Percentiles rank a stretch among this genome's conserved stretches.
phyloP scores from a whole-genome alignment of 768 basidiomycete genomes.

The Gymnopilus dilepis region DNA sequence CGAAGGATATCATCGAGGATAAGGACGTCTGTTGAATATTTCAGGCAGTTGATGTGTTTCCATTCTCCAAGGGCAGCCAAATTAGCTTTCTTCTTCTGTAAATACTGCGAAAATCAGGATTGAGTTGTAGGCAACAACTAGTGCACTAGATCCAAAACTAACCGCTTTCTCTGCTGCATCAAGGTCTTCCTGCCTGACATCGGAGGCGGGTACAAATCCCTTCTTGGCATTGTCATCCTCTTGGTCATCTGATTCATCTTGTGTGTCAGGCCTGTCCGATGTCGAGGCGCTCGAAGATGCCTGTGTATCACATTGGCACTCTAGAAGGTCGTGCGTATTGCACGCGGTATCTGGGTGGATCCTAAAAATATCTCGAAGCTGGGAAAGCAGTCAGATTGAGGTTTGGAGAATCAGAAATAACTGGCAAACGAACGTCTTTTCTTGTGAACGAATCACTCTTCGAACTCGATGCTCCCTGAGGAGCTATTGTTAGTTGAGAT shows the following conservation, averaged over 20 bases:
- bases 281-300: constrained; percentile 12
- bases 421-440: constrained; percentile 68
- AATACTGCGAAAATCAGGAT: constrained; percentile 47
- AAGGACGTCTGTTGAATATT: constrained; percentile 44
- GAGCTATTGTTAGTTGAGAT: constrained; percentile 8
- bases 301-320: constrained; percentile 67
- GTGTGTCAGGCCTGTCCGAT: background rate
- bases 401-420: background rate
- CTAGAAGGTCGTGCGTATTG: constrained; percentile 92
- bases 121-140: constrained; percentile 10
- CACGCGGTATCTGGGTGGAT: constrained; percentile 78
- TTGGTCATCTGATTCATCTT: constrained; percentile 19
- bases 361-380: constrained; percentile 95
- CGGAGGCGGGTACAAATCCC: constrained; percentile 72
- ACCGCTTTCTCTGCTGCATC: constrained; percentile 61
- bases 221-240: constrained; percentile 32
- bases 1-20: constrained; percentile 73
- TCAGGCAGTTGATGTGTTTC: constrained; percentile 83
- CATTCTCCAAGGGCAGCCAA: constrained; percentile 80
- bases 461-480: constrained; percentile 45
- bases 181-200: constrained; percentile 51
- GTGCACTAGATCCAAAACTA: constrained; percentile 22
- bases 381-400: constrained; percentile 13
- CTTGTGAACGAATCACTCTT: constrained; percentile 87
- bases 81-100: constrained; percentile 68